These are phyloP conservation scores for Viridothelium virens DNA, from an alignment of 495 filamentous ascomycete species.

Conservation along the genomic window DNA sequence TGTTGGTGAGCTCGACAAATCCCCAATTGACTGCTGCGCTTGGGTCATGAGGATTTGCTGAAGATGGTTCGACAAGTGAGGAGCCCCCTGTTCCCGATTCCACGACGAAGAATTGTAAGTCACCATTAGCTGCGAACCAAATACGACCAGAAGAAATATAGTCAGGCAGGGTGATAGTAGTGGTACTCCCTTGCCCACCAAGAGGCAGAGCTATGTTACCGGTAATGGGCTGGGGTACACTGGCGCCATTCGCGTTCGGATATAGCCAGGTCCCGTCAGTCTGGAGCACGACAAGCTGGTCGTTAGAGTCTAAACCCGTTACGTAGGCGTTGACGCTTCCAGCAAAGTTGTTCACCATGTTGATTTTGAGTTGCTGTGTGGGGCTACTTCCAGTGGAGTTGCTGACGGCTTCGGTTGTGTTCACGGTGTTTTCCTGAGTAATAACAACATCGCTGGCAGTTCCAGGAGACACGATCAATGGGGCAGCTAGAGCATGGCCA, in stretches of 20 bases:
- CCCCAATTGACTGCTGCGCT: conserved; percentile 40
- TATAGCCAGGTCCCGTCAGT: conserved; percentile 35
- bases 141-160: conserved; percentile 38
- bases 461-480: conserved; percentile 17
- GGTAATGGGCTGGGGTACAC: conserved; percentile 29
- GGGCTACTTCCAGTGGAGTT: not conserved
- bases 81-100: conserved; percentile 22
- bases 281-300: conserved; percentile 33
- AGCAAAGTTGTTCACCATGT: conserved; percentile 39
- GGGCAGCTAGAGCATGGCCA: conserved; percentile 11
- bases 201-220: conserved; percentile 31
- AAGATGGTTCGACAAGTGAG: conserved; percentile 38
- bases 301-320: conserved; percentile 32
- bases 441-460: conserved; percentile 19
- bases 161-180: conserved; percentile 36
- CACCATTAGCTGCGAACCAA: conserved; percentile 38
- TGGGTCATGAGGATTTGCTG: conserved; percentile 39
- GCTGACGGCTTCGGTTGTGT: conserved; percentile 14
- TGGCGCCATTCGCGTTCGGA: conserved; percentile 27
- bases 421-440: conserved; percentile 19
- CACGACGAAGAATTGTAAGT: conserved; percentile 40
- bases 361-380: conserved; percentile 15
- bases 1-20: conserved; percentile 42
- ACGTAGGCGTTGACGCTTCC: conserved; percentile 37
- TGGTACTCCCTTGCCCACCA: conserved; percentile 30